Percentiles rank a stretch among this genome's conserved stretches.
Evolutionary conservation across 371 early-diverging fungal species (phyloP).

Genomic region (Rhizopus stolonifer): DNA sequence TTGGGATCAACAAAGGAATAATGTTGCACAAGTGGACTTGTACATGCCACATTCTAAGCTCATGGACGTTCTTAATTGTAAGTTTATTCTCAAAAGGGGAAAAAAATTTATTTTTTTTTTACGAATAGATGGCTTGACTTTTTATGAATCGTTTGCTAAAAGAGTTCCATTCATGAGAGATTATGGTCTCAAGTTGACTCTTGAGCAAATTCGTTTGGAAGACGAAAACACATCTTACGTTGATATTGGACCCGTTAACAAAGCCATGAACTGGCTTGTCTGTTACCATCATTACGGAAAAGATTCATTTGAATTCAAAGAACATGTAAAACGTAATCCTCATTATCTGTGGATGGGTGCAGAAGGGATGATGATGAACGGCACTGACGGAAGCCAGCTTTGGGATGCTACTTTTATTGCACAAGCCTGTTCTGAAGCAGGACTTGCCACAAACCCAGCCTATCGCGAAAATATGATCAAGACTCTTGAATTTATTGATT

Average conservation of each 20-base stretch:
- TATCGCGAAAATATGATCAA: slow-evolving; percentile 69
- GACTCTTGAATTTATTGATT: slow-evolving; percentile 83
- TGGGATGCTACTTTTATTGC: slow-evolving; percentile 94
- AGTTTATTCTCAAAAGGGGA: slow-evolving; percentile 4
- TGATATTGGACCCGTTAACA: slow-evolving; percentile 94
- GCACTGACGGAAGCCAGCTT: slow-evolving; percentile 97
- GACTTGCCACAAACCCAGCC: slow-evolving; percentile 67
- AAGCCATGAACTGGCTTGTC: slow-evolving; percentile 88
- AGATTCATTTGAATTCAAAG: slow-evolving; percentile 76
- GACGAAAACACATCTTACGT: slow-evolving; percentile 88
- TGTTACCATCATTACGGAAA: slow-evolving; percentile 83
- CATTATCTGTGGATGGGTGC: slow-evolving; percentile 91
- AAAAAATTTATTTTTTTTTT: not conserved
- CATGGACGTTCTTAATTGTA: slow-evolving; percentile 74
- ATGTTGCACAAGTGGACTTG: slow-evolving; percentile 80
- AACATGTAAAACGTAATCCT: slow-evolving; percentile 69
- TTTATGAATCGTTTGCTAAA: slow-evolving; percentile 65
- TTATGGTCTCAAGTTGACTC: slow-evolving; percentile 70
- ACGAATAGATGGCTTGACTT: slow-evolving; percentile 45
- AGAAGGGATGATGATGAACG: slow-evolving; percentile 94
- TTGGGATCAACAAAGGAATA: slow-evolving; percentile 82
- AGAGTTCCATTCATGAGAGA: slow-evolving; percentile 59
- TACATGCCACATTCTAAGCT: slow-evolving; percentile 84
- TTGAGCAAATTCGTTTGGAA: slow-evolving; percentile 84
- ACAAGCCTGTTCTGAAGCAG: slow-evolving; percentile 68